These are phyloP conservation scores for Alloascoidea africana DNA, from an alignment of 805 yeast species.

Conservation along the genomic window DNA sequence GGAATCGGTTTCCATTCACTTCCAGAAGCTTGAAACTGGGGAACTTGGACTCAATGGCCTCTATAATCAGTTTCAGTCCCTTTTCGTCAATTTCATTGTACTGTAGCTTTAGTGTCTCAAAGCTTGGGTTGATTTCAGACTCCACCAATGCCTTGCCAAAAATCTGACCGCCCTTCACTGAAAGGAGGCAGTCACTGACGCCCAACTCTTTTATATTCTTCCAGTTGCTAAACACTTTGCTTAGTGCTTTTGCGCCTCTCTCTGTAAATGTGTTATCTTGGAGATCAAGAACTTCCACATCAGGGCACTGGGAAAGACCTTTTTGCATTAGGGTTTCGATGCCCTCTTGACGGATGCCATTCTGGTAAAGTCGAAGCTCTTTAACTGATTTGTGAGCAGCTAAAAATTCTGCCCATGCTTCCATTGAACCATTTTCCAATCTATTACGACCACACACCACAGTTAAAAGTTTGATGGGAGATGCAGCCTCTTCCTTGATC, in stretches of 20 bases:
- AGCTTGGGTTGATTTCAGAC: slow-evolving; percentile 16
- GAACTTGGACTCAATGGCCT: slow-evolving; percentile 37
- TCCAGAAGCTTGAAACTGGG: slow-evolving; percentile 54
- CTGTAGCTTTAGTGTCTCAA: slow-evolving; percentile 59
- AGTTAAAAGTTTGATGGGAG: slow-evolving; percentile 47
- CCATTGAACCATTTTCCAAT: slow-evolving; percentile 87
- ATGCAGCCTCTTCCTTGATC: slow-evolving; percentile 35
- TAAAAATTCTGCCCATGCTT: slow-evolving; percentile 71
- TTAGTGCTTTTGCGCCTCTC: slow-evolving; percentile 49
- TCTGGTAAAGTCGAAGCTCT: slow-evolving; percentile 74
- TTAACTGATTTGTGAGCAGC: slow-evolving; percentile 64
- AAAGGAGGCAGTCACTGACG: slow-evolving; percentile 79
- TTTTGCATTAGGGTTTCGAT: slow-evolving; percentile 54
- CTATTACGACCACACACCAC: slow-evolving; percentile 96
- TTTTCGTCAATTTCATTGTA: slow-evolving; percentile 71
- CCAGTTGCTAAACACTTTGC: slow-evolving; percentile 51
- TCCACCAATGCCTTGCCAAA: slow-evolving; percentile 21
- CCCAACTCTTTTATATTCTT: slow-evolving; percentile 55
- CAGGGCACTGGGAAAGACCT: slow-evolving; percentile 51
- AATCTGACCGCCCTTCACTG: slow-evolving; percentile 61
- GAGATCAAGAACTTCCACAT: slow-evolving; percentile 59
- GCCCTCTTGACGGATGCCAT: slow-evolving; percentile 95
- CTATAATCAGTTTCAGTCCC: slow-evolving; percentile 43
- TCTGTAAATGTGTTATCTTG: slow-evolving; percentile 92
- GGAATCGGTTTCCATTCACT: slow-evolving; percentile 85